A percentile compares a stretch with the other conserved stretches of the same genome.
phyloP scores from a whole-genome alignment of 192 early-diverging fungal species.

The Oehlia diaphana region DNA sequence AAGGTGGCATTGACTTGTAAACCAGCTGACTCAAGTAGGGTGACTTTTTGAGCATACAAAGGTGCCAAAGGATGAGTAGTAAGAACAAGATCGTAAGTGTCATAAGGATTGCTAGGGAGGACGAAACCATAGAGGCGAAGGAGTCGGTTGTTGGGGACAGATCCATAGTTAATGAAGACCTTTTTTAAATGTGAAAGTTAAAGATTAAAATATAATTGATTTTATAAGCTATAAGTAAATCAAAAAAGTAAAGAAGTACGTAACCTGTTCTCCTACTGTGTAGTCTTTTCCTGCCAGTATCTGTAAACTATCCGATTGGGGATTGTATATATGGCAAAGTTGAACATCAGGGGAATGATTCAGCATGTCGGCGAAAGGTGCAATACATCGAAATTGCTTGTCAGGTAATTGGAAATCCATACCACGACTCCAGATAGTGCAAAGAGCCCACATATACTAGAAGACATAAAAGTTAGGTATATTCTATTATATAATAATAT shows the following conservation, averaged over 20 bases:
- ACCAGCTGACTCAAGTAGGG: constrained; percentile 26
- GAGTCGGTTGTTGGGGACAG: constrained; percentile 38
- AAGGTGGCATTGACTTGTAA: constrained; percentile 28
- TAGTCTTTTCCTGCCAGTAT: constrained; percentile 45
- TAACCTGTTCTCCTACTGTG: constrained; percentile 31
- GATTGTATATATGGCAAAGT: constrained; percentile 35
- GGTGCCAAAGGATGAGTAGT: constrained; percentile 34
- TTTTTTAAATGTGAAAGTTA: not conserved
- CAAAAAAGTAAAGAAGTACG: not conserved
- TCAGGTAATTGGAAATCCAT: constrained; percentile 39
- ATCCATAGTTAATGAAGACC: constrained; percentile 45
- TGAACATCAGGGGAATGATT: constrained; percentile 37
- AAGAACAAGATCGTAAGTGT: constrained; percentile 40
- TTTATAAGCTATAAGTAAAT: not conserved
- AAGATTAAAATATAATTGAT: constrained; percentile 1
- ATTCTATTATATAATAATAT: too few species aligned
- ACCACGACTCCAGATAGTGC: constrained; percentile 39
- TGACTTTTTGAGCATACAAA: constrained; percentile 38
- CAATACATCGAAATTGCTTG: constrained; percentile 35
- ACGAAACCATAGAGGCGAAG: constrained; percentile 44
- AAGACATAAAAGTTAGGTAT: not conserved
- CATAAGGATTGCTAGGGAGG: constrained; percentile 35
- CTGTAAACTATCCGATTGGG: constrained; percentile 27
- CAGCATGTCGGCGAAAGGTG: constrained; percentile 44
- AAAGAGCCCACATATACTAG: constrained; percentile 44